Conservation (phyloP, 441 rosid species). For the Adansonia gregorii region DNA sequence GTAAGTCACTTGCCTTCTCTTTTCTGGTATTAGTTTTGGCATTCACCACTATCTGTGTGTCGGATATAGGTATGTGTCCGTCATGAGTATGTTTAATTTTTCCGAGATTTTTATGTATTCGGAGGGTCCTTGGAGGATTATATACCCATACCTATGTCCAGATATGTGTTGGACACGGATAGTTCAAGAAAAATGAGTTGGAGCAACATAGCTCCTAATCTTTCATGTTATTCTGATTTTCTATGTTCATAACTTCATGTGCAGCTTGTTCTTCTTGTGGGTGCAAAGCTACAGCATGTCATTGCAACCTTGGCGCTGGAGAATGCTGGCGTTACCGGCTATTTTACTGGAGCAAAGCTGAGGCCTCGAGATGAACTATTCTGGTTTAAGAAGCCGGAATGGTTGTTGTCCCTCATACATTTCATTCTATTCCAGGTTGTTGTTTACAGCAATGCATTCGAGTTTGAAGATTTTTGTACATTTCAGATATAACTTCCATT, state of each 20-base stretch:
- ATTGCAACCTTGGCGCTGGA: slow-evolving; percentile 68
- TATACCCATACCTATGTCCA: no score
- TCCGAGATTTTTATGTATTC: no score
- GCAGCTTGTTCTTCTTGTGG: slow-evolving; percentile 64
- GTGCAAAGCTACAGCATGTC: slow-evolving; percentile 71
- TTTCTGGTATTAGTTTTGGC: slow-evolving; percentile 19
- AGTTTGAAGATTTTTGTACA: neutral
- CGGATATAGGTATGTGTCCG: neutral
- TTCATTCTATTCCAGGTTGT: slow-evolving; percentile 71
- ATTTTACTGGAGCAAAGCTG: slow-evolving; percentile 44
- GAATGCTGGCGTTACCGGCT: slow-evolving; percentile 52
- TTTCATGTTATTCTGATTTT: slow-evolving; percentile 25
- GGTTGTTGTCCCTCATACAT: slow-evolving; percentile 59
- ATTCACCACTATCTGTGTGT: neutral
- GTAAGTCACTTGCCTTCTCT: slow-evolving; percentile 48
- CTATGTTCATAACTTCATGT: slow-evolving; percentile 15
- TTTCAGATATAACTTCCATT: neutral
- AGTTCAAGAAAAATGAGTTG: no score
- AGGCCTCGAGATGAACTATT: slow-evolving; percentile 72
- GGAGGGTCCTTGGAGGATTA: no score
- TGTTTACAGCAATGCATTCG: neutral
- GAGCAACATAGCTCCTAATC: neutral
- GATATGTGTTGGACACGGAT: no score
- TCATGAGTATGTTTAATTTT: neutral
- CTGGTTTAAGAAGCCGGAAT: slow-evolving; percentile 73